A percentile compares a stretch with the other conserved stretches of the same genome.
Evolutionary conservation across 495 filamentous ascomycete species (phyloP).

Genomic region (Trichocladium uniseriatum): DNA sequence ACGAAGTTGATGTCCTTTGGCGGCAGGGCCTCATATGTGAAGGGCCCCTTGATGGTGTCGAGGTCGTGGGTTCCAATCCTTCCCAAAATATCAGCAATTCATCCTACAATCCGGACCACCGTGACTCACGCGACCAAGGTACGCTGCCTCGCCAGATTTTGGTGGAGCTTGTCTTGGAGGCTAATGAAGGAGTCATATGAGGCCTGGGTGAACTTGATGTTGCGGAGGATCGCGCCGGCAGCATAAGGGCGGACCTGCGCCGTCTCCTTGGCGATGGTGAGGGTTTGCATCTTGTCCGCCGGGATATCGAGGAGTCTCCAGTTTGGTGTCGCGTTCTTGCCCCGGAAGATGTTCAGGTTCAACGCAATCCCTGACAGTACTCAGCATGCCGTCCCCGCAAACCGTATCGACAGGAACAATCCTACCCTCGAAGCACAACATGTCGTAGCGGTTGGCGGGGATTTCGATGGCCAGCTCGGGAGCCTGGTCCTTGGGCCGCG

Average conservation of each 20-base stretch:
- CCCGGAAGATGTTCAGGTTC: conserved; percentile 91
- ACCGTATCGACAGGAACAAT: neutral
- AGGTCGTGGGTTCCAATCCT: conserved; percentile 91
- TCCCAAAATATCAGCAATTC: neutral
- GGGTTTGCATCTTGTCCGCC: conserved; percentile 63
- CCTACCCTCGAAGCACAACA: conserved; percentile 86
- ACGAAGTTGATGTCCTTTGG: conserved; percentile 88
- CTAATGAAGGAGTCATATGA: conserved; percentile 96
- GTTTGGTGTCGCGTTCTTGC: conserved; percentile 61
- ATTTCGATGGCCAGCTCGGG: conserved; percentile 98
- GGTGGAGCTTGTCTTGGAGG: conserved; percentile 95
- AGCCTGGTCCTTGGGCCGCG: conserved; percentile 68
- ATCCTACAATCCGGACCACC: too few relatives aligned
- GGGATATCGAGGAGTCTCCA: conserved; percentile 64
- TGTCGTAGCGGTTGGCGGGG: conserved; percentile 96
- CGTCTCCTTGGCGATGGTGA: conserved; percentile 74
- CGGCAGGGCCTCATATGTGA: conserved; percentile 87
- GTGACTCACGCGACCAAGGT: conserved; percentile 63
- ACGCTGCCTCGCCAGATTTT: conserved; percentile 86
- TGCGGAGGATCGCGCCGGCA: conserved; percentile 76
- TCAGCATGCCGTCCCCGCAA: neutral
- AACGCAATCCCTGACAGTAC: conserved; percentile 56
- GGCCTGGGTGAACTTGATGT: conserved; percentile 82
- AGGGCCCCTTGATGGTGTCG: conserved; percentile 87
- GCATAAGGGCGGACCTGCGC: conserved; percentile 74